These are phyloP conservation scores for Geotrichum reessii DNA, from an alignment of 1,139 yeast species.

Conservation along the genomic window DNA sequence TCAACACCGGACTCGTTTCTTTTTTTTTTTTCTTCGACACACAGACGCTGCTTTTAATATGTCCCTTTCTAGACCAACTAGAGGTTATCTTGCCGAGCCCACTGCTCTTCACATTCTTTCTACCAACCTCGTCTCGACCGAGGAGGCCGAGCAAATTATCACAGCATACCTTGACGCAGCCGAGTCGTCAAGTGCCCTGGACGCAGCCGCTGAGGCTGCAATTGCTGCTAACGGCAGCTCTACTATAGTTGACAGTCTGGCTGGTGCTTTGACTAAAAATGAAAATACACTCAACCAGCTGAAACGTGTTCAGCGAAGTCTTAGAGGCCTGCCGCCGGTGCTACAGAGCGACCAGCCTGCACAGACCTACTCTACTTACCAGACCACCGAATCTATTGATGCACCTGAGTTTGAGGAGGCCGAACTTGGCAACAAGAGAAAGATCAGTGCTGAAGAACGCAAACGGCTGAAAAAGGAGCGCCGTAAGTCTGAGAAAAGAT, in stretches of 20 bases:
- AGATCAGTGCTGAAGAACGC: slow-evolving; percentile 33
- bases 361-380: slow-evolving; percentile 19
- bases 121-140: slow-evolving; percentile 30
- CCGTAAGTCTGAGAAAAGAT: slow-evolving; percentile 33
- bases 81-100: slow-evolving; percentile 10
- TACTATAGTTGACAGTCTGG: slow-evolving; percentile 12
- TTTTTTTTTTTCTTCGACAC: neutral
- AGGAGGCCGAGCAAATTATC: slow-evolving; percentile 41
- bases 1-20: neutral
- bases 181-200: slow-evolving; percentile 24
- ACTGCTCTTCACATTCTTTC: slow-evolving; percentile 30
- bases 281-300: slow-evolving; percentile 50
- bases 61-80: neutral
- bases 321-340: slow-evolving; percentile 67
- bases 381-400: slow-evolving; percentile 13
- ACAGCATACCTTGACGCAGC: slow-evolving; percentile 48
- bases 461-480: slow-evolving; percentile 42
- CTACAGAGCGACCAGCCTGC: slow-evolving; percentile 23
- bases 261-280: slow-evolving; percentile 18
- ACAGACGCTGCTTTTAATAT: neutral
- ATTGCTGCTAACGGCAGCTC: slow-evolving; percentile 14
- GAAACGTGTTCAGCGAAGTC: slow-evolving; percentile 61
- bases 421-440: slow-evolving; percentile 9
- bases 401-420: slow-evolving; percentile 4
- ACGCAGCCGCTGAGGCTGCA: slow-evolving; percentile 36